Base-by-base conservation (phyloP, 2,329 filamentous ascomycete genomes). In the Diplodia scrobiculata region DNA sequence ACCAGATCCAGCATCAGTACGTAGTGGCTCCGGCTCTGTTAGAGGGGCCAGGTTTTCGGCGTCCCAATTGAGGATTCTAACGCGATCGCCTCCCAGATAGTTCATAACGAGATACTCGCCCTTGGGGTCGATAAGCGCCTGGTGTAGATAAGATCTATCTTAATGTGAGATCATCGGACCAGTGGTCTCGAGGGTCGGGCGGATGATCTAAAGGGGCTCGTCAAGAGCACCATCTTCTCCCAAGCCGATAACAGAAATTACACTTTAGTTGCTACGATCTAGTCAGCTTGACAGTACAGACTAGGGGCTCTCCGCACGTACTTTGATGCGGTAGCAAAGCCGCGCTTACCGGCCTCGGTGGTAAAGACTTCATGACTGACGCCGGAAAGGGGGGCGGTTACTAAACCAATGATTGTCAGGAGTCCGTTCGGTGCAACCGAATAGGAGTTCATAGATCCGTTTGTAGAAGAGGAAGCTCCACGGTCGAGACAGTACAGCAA, bases 71-170 rank as follows among this genome's bases (percentile, higher is more conserved):
- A 85, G 90, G 79, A 86, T 76, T 68, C 84, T 86, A 54, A 90
- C 75, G 9, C 85, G 71, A 70, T 91, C 89, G 0, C 84, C 81
- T 48, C 88, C 86, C 5, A 92, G 81, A 70, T 91, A 89, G 1
- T 88, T 87, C 13, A 87, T 82, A 9, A 90, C 72, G 27, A 90
- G 71, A 74, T 84, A 91, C 19, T 80, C 72, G 9, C 83, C 84
- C 2, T 85, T 88, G 9, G 88, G 89, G 72, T 91, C 89, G 36
- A 88, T 73, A 62, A 89, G 74, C n/a, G 84, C 82, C 72, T 89
- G 79, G 75, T 91, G 88, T n/a, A 87, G 87, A 72, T 89, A 86
- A 1, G 87, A 79, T 5, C 81, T 79, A 52, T 84, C 79, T 75
- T 89, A 86, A 58, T 84, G 83, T 3, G 71, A 68, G 2, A 75